Base-by-base conservation (phyloP, 164 flowering plant genomes). In the Malania oleifera region DNA sequence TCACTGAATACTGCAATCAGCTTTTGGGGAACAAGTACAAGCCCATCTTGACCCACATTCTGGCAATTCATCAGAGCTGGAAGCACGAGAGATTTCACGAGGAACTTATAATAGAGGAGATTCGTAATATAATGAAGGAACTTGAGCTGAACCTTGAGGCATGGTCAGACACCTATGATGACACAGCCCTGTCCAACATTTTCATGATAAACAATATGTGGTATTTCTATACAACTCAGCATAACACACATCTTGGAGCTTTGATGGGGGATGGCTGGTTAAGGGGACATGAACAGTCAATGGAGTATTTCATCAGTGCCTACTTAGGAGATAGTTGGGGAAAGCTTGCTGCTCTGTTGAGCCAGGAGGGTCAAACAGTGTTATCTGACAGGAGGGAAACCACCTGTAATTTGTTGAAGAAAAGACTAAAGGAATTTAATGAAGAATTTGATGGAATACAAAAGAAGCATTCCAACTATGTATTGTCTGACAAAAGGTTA, bases 161-260 rank as follows among this genome's bases (percentile, higher is more conserved):
- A 28, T 84, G 90, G 90, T 60, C 82, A 2, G 82, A 70, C 56
- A 39, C 67, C 31, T 73, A 70, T 27, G 53, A 67, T 13, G 79
- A 78, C 39, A n/a, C 40, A 1, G 19, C 64, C 1, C 50, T 75
- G 17, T 76, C 83, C 19, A 75, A 67, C 70, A 15, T 82, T 12
- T 84, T 82, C 77, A 57, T 76, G 74, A 84, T 80, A 77, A 84
- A 84, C 65, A 82, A 73, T 39, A 81, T 74, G 46, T 58, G 68
- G 44, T 76, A 82, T 59, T 56, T 82, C 26, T 54, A 57, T 71
- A 65, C 41, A 43, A 38, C 57, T 17, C 55, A 77, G 28, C 60
- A 69, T 22, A 80, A 72, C 44, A 78, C 87, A 6, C 50, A 66
- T 52, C 68, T 84, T 0, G 87, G 83, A 3, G 62, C 61, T 3